A percentile compares a stretch with the other conserved stretches of the same genome.
Conservation (phyloP, 2,329 filamentous ascomycete genomes). For the Sordariomycetes sp. region DNA sequence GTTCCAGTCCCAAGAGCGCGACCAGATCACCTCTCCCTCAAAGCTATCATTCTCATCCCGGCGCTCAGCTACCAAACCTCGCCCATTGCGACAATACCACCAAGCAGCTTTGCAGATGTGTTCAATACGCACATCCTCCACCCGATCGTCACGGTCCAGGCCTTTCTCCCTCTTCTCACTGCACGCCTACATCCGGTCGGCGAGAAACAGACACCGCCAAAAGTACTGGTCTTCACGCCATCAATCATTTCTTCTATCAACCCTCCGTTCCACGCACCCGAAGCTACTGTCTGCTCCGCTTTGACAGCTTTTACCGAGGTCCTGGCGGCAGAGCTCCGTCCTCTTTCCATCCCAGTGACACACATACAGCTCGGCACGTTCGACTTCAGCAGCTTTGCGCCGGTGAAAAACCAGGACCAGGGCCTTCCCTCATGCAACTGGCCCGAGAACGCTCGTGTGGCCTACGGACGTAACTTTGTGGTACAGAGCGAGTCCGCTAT, state of each 20-base stretch:
- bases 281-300: conserved; percentile 74
- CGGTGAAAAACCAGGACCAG: conserved; percentile 15
- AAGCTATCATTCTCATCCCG: conserved; percentile 73
- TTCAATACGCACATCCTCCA: conserved; percentile 87
- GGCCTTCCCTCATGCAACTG: conserved; percentile 40
- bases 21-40: conserved; percentile 62
- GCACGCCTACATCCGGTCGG: conserved; percentile 40
- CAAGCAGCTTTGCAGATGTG: conserved; percentile 75
- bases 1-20: conserved; percentile 63
- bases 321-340: conserved; percentile 64
- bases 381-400: conserved; percentile 60
- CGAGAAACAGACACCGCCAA: conserved; percentile 40
- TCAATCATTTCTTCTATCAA: conserved; percentile 69
- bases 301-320: conserved; percentile 78
- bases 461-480: conserved; percentile 51
- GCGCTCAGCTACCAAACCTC: conserved; percentile 69
- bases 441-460: conserved; percentile 44
- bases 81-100: conserved; percentile 72
- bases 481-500: conserved; percentile 40
- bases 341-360: conserved; percentile 64
- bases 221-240: conserved; percentile 66
- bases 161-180: conserved; percentile 71
- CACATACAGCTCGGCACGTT: conserved; percentile 88
- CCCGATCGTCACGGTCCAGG: conserved; percentile 77
- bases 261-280: conserved; percentile 71